These are phyloP conservation scores for Suhomyces atakaporum DNA, from an alignment of 1,139 yeast species.

Conservation along the genomic window DNA sequence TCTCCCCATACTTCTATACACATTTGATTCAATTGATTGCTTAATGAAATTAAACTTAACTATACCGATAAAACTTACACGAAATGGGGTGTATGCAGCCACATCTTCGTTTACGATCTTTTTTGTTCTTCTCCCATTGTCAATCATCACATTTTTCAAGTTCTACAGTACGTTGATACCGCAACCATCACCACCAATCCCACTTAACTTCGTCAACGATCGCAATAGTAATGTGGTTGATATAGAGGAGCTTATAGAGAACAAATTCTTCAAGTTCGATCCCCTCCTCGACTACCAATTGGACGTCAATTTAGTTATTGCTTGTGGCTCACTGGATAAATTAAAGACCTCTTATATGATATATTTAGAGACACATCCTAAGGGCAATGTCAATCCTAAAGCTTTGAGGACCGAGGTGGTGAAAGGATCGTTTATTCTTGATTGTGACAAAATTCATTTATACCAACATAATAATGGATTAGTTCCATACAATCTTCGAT, in stretches of 20 bases:
- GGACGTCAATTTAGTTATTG: constrained; percentile 31
- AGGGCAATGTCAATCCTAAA: not conserved
- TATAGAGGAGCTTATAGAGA: constrained; percentile 1
- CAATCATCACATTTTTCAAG: constrained; percentile 37
- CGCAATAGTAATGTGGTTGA: constrained; percentile 8
- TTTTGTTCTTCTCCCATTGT: constrained; percentile 37
- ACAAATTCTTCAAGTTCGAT: constrained; percentile 12
- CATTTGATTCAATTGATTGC: too few species aligned
- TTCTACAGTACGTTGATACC: constrained; percentile 41
- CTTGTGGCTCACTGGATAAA: constrained; percentile 25
- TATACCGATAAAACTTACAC: constrained; percentile 4
- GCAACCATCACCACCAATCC: constrained; percentile 26
- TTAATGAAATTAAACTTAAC: constrained; percentile 6
- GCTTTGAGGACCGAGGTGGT: constrained; percentile 5
- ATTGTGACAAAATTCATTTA: constrained; percentile 35
- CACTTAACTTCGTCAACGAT: constrained; percentile 23
- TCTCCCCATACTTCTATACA: too few species aligned
- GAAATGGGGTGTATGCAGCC: constrained; percentile 7
- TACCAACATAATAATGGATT: constrained; percentile 33
- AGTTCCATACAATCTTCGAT: constrained; percentile 39
- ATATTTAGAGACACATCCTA: constrained; percentile 4
- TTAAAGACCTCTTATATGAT: constrained; percentile 14
- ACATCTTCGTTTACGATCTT: constrained; percentile 16
- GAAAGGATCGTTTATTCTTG: constrained; percentile 18
- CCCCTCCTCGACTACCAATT: constrained; percentile 18